Evolutionary conservation across 805 yeast species (phyloP), one percentile per base, ranked within the genome.

Genomic region (Saccharomycopsis sp.): DNA sequence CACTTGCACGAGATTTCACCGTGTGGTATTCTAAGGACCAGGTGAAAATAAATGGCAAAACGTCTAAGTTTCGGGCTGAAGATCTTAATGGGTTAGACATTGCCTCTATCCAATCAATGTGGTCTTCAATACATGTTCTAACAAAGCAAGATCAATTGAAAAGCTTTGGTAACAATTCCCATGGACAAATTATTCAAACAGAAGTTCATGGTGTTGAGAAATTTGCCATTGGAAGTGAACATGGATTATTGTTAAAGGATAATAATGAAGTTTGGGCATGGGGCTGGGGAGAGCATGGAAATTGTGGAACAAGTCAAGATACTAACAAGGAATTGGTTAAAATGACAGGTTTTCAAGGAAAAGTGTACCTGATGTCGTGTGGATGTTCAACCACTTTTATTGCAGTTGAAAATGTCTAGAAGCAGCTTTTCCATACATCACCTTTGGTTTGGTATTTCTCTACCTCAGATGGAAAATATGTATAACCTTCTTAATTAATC

Each of bases 241-340:
- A 90, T 60, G 94, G 93, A 0, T 54, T 88, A 14, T 54, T 75
- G 8, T 57, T 38, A 34, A 47, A 36, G 11, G n/a, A 37, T 1
- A 51, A 58, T 13, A 53, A 60, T 32, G 40, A 45, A 6, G 80
- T 88, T 0, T 65, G 57, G 44, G 72, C 89, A 2, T 93, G 97
- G 97, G 98, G 98, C 0, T 90, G 98, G 98, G 97, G 96, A 11
- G 97, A 93, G 57, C 98, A 90, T 61, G 98, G 98, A 0, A 90
- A 90, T 58, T 90, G 97, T 63, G 95, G 96, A 0, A 40, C 57
- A 59, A 38, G 41, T 23, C 40, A 4, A 35, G 22, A 11, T 7
- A 35, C 13, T 7, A 21, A 8, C 14, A 7, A 7, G 9, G n/a
- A 32, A 20, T n/a, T 35, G 14, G n/a, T 21, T 26, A 39, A 17